phyloP scores from a whole-genome alignment of 805 yeast species.

The Candida adriatica region DNA sequence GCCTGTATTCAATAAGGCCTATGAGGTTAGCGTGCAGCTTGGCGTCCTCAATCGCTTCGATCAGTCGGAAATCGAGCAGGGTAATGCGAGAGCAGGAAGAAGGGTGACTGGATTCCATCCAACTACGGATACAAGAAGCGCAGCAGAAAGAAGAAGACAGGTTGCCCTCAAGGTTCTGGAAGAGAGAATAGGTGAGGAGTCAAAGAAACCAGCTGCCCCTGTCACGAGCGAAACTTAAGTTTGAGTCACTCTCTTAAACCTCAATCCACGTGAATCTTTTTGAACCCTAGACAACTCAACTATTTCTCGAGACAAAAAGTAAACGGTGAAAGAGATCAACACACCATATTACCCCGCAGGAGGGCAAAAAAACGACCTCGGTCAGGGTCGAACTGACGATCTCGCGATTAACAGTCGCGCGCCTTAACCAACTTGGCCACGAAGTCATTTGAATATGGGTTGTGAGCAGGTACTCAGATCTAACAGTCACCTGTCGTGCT shows the following conservation, averaged over 20 bases:
- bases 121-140: constrained; percentile 35
- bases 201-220: constrained; percentile 6
- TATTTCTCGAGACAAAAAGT: too few species aligned
- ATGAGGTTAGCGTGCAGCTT: constrained; percentile 32
- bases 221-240: too few species aligned
- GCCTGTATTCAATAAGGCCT: constrained; percentile 41
- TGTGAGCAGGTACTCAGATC: too few species aligned
- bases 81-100: constrained; percentile 65
- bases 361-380: constrained; percentile 33
- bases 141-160: constrained; percentile 72
- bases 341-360: too few species aligned
- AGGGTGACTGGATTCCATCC: constrained; percentile 30
- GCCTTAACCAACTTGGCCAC: constrained; percentile 35
- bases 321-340: too few species aligned
- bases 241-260: too few species aligned
- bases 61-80: constrained; percentile 62
- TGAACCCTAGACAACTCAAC: too few species aligned
- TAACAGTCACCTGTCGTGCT: too few species aligned
- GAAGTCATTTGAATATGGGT: constrained; percentile 15
- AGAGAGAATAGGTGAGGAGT: constrained; percentile 41
- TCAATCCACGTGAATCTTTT: too few species aligned
- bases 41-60: constrained; percentile 56
- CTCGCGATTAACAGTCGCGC: constrained; percentile 47
- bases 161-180: constrained; percentile 71
- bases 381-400: constrained; percentile 47